Evolutionary conservation across 192 early-diverging fungal genomes (phyloP).

Genomic region (Backusella psychrophila): DNA sequence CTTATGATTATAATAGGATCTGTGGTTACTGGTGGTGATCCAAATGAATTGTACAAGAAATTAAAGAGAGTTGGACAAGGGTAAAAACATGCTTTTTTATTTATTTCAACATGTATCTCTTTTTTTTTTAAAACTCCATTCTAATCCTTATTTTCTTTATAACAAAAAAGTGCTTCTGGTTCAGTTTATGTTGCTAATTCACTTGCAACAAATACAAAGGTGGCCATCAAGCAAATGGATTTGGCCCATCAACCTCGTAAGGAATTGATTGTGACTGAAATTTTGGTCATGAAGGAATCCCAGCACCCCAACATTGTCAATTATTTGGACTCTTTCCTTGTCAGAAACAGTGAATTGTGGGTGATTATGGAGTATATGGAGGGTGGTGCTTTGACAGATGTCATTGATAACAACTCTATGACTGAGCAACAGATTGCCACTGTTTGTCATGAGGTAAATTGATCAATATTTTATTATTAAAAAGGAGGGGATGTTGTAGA

Average conservation of each 20-base stretch:
- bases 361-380: constrained; percentile 99
- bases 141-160: not conserved
- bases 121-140: not conserved
- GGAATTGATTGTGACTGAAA: constrained; percentile 89
- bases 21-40: constrained; percentile 89
- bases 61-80: constrained; percentile 97
- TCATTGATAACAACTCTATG: constrained; percentile 91
- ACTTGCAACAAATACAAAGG: constrained; percentile 66
- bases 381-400: constrained; percentile 94
- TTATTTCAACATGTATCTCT: not conserved
- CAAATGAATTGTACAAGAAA: constrained; percentile 85
- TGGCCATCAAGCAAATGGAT: constrained; percentile 94
- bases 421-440: constrained; percentile 93
- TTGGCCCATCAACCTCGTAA: constrained; percentile 81
- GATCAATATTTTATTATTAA: not conserved
- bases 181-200: constrained; percentile 92
- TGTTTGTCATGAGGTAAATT: constrained; percentile 80
- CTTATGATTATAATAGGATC: constrained; percentile 46
- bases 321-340: constrained; percentile 89
- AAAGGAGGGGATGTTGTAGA: not conserved
- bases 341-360: constrained; percentile 86
- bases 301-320: constrained; percentile 97
- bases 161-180: constrained; percentile 72
- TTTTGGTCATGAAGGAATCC: constrained; percentile 90
- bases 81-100: constrained; percentile 37